phyloP scores from a whole-genome alignment of 1,284 basidiomycete species.

The Melanopsichium pennsylvanicum region DNA sequence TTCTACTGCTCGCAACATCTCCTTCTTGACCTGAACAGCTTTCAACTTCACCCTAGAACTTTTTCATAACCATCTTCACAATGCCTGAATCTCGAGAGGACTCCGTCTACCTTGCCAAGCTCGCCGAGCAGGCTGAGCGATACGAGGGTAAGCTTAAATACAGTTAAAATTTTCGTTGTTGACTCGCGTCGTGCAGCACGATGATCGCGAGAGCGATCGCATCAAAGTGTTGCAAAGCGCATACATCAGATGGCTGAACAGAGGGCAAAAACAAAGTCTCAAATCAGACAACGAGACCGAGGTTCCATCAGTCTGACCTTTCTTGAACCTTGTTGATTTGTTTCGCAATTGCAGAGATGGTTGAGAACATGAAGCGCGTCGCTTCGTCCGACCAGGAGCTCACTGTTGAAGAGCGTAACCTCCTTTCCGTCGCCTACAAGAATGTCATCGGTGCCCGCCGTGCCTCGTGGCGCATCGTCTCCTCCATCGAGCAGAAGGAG shows the following conservation, averaged over 20 bases:
- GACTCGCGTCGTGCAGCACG: neutral
- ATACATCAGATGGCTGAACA: neutral
- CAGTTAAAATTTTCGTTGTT: neutral
- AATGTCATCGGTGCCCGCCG: constrained; percentile 99
- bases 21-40: constrained; percentile 2
- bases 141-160: constrained; percentile 61
- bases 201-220: too few relatives aligned
- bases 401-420: constrained; percentile 98
- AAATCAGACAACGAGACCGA: too few relatives aligned
- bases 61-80: constrained; percentile 31
- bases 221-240: too few relatives aligned
- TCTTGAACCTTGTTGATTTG: neutral
- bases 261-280: neutral
- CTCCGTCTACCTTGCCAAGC: constrained; percentile 66
- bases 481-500: constrained; percentile 99
- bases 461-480: constrained; percentile 98
- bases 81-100: constrained; percentile 65
- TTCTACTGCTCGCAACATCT: too few relatives aligned
- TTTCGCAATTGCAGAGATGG: constrained; percentile 57
- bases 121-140: constrained; percentile 66
- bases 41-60: constrained; percentile 27
- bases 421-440: constrained; percentile 99
- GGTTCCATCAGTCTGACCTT: constrained; percentile 16
- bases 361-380: constrained; percentile 67
- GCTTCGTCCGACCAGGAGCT: constrained; percentile 72